These are phyloP conservation scores for Craterostigma plantagineum DNA, from an alignment of 257 asterid genomes.

Conservation along the genomic window DNA sequence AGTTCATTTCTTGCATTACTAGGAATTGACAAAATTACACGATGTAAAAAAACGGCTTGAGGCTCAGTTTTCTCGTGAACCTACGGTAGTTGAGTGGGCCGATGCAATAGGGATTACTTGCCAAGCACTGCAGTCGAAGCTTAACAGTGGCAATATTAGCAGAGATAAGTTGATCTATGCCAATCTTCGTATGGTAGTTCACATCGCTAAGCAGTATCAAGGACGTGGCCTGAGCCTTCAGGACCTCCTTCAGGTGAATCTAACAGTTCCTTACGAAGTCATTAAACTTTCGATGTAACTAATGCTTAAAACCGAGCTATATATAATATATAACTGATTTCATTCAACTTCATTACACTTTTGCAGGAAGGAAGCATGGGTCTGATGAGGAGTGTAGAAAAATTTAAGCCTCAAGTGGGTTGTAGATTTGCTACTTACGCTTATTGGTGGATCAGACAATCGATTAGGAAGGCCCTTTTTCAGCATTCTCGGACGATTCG, in stretches of 20 bases:
- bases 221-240: slow-evolving; percentile 79
- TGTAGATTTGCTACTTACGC: slow-evolving; percentile 88
- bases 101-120: slow-evolving; percentile 44
- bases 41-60: slow-evolving; percentile 35
- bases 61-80: slow-evolving; percentile 52
- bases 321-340: background rate
- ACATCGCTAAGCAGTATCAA: slow-evolving; percentile 77
- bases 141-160: slow-evolving; percentile 41
- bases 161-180: slow-evolving; percentile 74
- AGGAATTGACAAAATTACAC: slow-evolving; percentile 53
- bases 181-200: slow-evolving; percentile 82
- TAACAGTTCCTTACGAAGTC: slow-evolving; percentile 8
- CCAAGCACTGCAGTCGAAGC: slow-evolving; percentile 36
- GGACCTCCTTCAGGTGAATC: slow-evolving; percentile 74
- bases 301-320: background rate
- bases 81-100: slow-evolving; percentile 77
- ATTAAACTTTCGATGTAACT: slow-evolving; percentile 8
- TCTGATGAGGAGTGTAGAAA: slow-evolving; percentile 84
- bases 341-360: background rate
- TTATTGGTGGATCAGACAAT: slow-evolving; percentile 92
- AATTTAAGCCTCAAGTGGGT: slow-evolving; percentile 75
- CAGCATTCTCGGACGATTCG: slow-evolving; percentile 84
- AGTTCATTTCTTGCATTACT: slow-evolving; percentile 2
- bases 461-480: slow-evolving; percentile 66
- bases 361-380: slow-evolving; percentile 91